Evolutionary conservation across 208 protist species (phyloP).

Genomic region (Cochliopodium minus): DNA sequence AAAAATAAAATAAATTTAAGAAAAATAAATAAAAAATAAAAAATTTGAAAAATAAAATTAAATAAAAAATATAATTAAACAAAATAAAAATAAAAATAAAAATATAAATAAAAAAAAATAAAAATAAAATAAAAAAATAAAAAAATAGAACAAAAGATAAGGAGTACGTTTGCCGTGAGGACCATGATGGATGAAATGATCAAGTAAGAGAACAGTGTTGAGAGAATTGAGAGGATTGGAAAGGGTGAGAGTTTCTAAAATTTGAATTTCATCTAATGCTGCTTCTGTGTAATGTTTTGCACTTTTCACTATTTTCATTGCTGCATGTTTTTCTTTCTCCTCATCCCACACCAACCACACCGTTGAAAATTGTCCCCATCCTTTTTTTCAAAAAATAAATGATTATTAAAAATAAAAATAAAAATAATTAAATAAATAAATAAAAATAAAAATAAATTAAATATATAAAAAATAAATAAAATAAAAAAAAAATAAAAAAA

Average conservation of each 20-base stretch:
- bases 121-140: conserved; percentile 7
- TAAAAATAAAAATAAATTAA: no score
- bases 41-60: neutral
- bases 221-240: neutral
- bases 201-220: conserved; percentile 23
- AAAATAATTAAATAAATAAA: no score
- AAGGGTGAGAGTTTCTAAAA: conserved; percentile 18
- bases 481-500: no score
- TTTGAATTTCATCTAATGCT: conserved; percentile 43
- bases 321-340: conserved; percentile 22
- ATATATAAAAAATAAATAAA: no score
- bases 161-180: conserved; percentile 34
- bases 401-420: no score
- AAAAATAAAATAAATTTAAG: neutral
- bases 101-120: conserved; percentile 13
- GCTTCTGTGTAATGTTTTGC: conserved; percentile 61
- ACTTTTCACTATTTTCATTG: conserved; percentile 71
- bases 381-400: conserved; percentile 78
- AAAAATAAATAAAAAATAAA: neutral
- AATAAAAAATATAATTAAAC: neutral
- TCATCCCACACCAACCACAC: conserved; percentile 90
- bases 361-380: conserved; percentile 97
- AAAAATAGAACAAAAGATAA: neutral
- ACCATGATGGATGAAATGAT: conserved; percentile 36
- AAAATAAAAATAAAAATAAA: neutral